Evolutionary conservation across 2,329 filamentous ascomycete species (phyloP), one percentile per base, ranked within the genome.

Genomic region (Colletotrichum paranaense): DNA sequence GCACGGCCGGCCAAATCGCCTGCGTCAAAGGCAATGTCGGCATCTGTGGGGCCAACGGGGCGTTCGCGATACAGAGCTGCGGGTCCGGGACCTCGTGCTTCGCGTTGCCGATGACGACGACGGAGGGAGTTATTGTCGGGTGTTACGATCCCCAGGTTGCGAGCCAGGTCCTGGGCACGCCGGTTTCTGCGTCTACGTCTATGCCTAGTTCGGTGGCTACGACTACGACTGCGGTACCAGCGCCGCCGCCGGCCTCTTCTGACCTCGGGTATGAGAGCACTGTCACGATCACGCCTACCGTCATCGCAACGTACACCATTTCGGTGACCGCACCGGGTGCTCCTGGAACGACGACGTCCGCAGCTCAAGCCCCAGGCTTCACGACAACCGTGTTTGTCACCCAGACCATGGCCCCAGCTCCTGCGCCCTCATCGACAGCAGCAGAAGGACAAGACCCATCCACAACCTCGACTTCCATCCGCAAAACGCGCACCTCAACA

Each of bases 51-150:
- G 68, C 75, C 26, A 72, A 74, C 12, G 85, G 86, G 22, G 78
- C 76, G 0, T 91, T 88, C 76, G 76, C 79, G 4, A 83, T 90
- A 22, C 77, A 76, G 0, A 73, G 79, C 11, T 86, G 86, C 53
- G 81, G 80, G 35, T 62, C 75, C 1, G 81, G 80, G 11, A 78
- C 79, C 58, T 79, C 81, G 60, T 92, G 90, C 79, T 87, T 85
- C 62, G 90, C 88, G 2, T 78, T 91, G 74, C 90, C 90, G 0
- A 86, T 90, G 83, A 85, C 83, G 49, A 85, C 79, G 12, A 83
- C 83, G 0, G 76, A 77, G 0, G 89, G 88, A 4, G 87, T 89
- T 11, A 78, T 82, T 66, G 81, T 92, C 28, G 84, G 83, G 3
- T 92, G 90, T 74, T 81, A 82, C 32, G 80, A 86, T 62, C 76